phyloP scores from a whole-genome alignment of 768 basidiomycete species.

The Suillus bovinus region DNA sequence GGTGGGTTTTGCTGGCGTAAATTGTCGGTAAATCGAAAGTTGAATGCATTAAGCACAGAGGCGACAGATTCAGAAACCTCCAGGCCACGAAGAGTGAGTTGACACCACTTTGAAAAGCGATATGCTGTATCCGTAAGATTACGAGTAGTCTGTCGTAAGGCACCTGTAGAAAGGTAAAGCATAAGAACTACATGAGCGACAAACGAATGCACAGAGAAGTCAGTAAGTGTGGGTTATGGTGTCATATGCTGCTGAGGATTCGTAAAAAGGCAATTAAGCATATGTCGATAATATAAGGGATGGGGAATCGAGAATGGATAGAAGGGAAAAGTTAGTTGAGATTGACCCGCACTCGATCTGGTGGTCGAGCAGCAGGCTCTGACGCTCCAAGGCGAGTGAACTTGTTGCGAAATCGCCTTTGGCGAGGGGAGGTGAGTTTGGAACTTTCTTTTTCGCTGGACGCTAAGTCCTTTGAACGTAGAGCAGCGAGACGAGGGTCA shows the following conservation, averaged over 20 bases:
- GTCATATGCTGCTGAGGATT: constrained; percentile 4
- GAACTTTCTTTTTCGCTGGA: constrained; percentile 16
- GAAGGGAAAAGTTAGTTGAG: constrained; percentile 30
- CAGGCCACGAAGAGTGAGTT: neutral
- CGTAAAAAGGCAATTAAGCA: neutral
- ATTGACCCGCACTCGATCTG: constrained; percentile 38
- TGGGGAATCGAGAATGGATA: constrained; percentile 10
- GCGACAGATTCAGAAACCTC: neutral
- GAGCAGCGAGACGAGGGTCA: constrained; percentile 24
- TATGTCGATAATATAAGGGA: constrained; percentile 4
- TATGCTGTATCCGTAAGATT: constrained; percentile 2
- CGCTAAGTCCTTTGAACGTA: constrained; percentile 28
- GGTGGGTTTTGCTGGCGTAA: neutral
- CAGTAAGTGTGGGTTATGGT: neutral
- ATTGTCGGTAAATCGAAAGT: neutral
- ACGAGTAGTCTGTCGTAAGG: constrained; percentile 5
- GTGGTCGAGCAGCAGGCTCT: constrained; percentile 31
- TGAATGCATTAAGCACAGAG: neutral
- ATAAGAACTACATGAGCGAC: constrained; percentile 3
- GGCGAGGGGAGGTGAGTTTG: constrained; percentile 16
- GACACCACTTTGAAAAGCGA: neutral
- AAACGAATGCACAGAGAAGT: constrained; percentile 4
- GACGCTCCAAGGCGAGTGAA: constrained; percentile 28
- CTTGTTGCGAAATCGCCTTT: constrained; percentile 31
- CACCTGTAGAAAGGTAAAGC: constrained; percentile 4